phyloP scores from a whole-genome alignment of 2,329 filamentous ascomycete species.

The Botrytis aclada region DNA sequence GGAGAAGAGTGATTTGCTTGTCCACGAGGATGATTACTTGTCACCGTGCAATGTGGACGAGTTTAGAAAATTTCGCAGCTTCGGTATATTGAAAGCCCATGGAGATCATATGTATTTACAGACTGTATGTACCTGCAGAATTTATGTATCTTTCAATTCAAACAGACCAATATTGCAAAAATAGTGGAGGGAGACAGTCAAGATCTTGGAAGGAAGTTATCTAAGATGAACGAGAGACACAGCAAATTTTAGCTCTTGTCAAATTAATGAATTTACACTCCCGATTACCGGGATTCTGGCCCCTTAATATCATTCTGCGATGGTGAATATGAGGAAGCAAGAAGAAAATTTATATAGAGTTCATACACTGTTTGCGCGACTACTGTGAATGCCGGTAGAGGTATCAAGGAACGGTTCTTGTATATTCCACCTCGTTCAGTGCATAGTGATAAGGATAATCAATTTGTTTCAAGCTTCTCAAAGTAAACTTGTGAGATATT shows the following conservation, averaged over 20 bases:
- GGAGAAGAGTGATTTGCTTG: not conserved
- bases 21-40: not conserved
- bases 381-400: not conserved
- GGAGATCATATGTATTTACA: not conserved
- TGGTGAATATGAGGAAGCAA: not conserved
- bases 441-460: too few species aligned
- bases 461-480: too few species aligned
- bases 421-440: too few species aligned
- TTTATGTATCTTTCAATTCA: not conserved
- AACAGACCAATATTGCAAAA: fast-evolving
- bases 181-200: too few species aligned
- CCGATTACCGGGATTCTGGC: too few species aligned
- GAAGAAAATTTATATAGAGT: not conserved
- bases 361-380: not conserved
- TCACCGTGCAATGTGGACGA: not conserved
- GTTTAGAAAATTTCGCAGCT: fast-evolving
- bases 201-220: too few species aligned
- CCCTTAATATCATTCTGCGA: not conserved
- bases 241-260: too few species aligned
- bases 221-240: too few species aligned
- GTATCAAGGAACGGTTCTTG: too few species aligned
- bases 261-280: fast-evolving
- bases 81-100: not conserved
- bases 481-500: too few species aligned
- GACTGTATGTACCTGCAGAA: fast-evolving